A percentile compares a stretch with the other conserved stretches of the same genome.
phyloP scores from a whole-genome alignment of 176 grass and related monocot species.

The Triticum aestivum region IWGSC_CS_RefSeq_v2.1 NC_057806.1:404671389-404671888 shows the following conservation, averaged over 20 bases:
- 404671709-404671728: background rate
- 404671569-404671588: slow-evolving; percentile 95
- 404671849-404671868: background rate
- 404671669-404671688: background rate
- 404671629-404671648: slow-evolving; percentile 57
- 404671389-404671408: slow-evolving; percentile 63
- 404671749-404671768: background rate
- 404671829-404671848: background rate
- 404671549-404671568: slow-evolving; percentile 82
- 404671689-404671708: slow-evolving; percentile 19
- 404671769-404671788: background rate
- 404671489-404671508: background rate
- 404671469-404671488: background rate
- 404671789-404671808: background rate
- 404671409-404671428: background rate
- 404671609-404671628: slow-evolving; percentile 64
- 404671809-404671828: background rate
- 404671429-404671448: background rate
- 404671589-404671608: slow-evolving; percentile 80
- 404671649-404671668: background rate
- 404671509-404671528: background rate
- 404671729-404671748: background rate
- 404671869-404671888: background rate
- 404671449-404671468: background rate
- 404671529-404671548: slow-evolving; percentile 76